These are phyloP conservation scores for Auricularia heimuer DNA, from an alignment of 768 basidiomycete species.

Conservation along the genomic window DNA sequence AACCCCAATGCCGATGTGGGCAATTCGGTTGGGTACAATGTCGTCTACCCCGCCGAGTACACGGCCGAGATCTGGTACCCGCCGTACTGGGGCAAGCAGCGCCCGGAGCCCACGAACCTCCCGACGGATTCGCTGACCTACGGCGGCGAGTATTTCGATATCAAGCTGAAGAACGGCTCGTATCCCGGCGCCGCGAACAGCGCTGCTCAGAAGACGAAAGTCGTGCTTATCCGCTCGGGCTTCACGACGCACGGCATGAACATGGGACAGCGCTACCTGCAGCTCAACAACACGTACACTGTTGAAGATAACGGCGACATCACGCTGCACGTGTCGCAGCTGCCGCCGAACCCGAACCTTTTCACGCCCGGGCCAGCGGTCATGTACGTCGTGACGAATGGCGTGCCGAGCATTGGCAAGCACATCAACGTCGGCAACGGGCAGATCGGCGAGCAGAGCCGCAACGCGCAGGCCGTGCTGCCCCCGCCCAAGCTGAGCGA, in stretches of 20 bases:
- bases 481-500: constrained; percentile 30
- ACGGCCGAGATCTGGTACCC: constrained; percentile 87
- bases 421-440: constrained; percentile 75
- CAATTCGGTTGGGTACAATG: constrained; percentile 37
- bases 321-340: constrained; percentile 69
- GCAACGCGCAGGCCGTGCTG: constrained; percentile 30
- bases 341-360: constrained; percentile 75
- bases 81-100: constrained; percentile 63
- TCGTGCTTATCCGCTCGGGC: constrained; percentile 74
- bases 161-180: constrained; percentile 55
- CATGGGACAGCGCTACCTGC: constrained; percentile 73
- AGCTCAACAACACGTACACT: constrained; percentile 79
- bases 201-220: constrained; percentile 63
- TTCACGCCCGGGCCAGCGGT: constrained; percentile 85
- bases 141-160: constrained; percentile 75
- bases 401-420: constrained; percentile 73
- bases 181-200: constrained; percentile 59
- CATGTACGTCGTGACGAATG: constrained; percentile 72
- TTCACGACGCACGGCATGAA: constrained; percentile 83
- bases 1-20: constrained; percentile 89
- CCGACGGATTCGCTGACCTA: constrained; percentile 62
- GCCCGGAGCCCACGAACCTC: constrained; percentile 61
- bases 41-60: constrained; percentile 67
- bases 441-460: constrained; percentile 61
- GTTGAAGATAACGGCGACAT: constrained; percentile 68